Base-by-base conservation (phyloP, 306 rosid species). In the Alnus rubra region DNA sequence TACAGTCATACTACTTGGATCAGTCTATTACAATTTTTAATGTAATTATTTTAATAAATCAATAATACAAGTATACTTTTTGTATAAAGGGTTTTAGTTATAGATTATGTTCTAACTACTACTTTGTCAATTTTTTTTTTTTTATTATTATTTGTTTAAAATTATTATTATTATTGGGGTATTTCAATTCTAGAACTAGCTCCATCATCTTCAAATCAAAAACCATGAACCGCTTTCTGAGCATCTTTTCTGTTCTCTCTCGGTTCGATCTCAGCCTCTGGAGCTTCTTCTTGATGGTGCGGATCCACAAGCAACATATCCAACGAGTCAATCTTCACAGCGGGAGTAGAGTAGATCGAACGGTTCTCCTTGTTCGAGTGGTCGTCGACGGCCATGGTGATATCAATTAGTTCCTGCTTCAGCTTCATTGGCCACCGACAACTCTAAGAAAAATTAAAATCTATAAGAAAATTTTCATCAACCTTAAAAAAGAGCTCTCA, bases 241-340 rank as follows among this genome's bases (percentile, higher is more conserved):
- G 75, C 91, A 73, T 77, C 81, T 82, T 82, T 82, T 89, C 97
- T 2, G 98, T 94, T 1, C 31, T 86, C 74, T 89, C 97, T 12
- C 74, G 67, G 6, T 94, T 97, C 72, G 75, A 16, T 75, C 79
- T 91, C 85, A 89, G 51, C 56, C 90, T 83, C 82, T 92, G 97
- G 5, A 89, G 81, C 83, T 82, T 90, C 90, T 86, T 91, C 94
- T 87, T 86, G 56, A 89, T 83, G 45, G 97, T 87, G 77, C 74
- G 83, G 30, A 94, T 94, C 98, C 39, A 89, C 98, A 28, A 94
- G 90, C 11, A 97, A 92, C 10, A 83, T 45, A 30, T 91, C 97
- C 42, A 87, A 71, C 0, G 84, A 62, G 15, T 85, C 84, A n/a
- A 82, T 56, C 85, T 15, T 72, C 69, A 76, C 12, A 48, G 69